phyloP scores from a whole-genome alignment of 441 rosid genomes.

The Breynia disticha region DNA sequence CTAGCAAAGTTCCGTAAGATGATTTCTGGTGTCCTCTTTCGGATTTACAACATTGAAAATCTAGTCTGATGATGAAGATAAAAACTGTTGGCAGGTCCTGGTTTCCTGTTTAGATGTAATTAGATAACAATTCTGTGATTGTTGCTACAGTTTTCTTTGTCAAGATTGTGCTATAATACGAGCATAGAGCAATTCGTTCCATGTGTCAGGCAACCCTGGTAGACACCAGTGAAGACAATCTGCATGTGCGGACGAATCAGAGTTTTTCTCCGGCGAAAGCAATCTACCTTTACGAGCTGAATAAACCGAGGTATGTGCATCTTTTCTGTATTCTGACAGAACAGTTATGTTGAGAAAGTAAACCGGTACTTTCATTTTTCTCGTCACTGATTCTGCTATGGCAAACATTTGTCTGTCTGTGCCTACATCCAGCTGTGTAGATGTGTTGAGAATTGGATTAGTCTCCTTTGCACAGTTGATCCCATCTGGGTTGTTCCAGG shows the following conservation, averaged over 20 bases:
- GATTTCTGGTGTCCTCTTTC: neutral
- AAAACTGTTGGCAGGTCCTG: neutral
- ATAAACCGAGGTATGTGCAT: conserved; percentile 66
- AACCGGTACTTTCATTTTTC: conserved; percentile 40
- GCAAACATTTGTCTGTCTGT: conserved; percentile 46
- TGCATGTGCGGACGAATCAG: conserved; percentile 44
- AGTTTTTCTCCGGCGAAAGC: conserved; percentile 44
- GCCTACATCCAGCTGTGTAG: conserved; percentile 41
- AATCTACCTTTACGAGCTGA: conserved; percentile 53
- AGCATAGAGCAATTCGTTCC: conserved; percentile 60
- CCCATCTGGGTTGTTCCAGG: conserved; percentile 66
- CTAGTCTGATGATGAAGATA: neutral
- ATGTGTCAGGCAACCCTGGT: conserved; percentile 62
- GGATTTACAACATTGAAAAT: neutral
- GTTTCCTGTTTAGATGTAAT: neutral
- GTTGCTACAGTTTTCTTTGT: neutral
- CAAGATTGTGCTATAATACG: conserved; percentile 31
- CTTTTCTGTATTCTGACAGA: conserved; percentile 65
- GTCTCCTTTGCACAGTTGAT: conserved; percentile 64
- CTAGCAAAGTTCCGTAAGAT: no score
- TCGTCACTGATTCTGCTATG: conserved; percentile 33
- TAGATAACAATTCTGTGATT: neutral
- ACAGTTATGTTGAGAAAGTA: conserved; percentile 47
- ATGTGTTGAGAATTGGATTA: conserved; percentile 38
- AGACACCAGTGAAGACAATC: conserved; percentile 77